Evolutionary conservation across 495 filamentous ascomycete genomes (phyloP).

Genomic region (Rusavskia elegans): DNA sequence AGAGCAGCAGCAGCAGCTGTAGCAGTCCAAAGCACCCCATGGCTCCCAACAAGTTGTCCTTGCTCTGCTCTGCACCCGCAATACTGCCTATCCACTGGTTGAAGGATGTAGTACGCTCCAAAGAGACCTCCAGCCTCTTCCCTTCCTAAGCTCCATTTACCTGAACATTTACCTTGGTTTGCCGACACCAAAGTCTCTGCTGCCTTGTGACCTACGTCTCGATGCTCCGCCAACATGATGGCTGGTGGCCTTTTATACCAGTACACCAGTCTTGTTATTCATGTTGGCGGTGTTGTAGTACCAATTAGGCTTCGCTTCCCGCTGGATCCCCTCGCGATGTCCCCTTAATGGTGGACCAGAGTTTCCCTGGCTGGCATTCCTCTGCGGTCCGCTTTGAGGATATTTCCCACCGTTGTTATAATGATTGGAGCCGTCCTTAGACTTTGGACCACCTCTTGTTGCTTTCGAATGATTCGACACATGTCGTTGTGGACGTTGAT

Average conservation of each 20-base stretch:
- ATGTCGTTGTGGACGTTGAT: conserved; percentile 3
- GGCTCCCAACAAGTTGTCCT: not conserved
- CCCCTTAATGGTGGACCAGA: not conserved
- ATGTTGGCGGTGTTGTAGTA: not conserved
- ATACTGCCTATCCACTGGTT: not conserved
- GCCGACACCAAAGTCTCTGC: no score
- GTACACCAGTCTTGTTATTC: not conserved
- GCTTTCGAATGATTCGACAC: not conserved
- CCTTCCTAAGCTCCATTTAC: not conserved
- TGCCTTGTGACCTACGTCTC: not conserved
- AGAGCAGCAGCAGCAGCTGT: not conserved
- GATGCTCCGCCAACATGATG: no score
- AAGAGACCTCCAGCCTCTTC: not conserved
- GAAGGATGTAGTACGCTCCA: not conserved
- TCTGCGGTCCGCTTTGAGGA: conserved; percentile 1
- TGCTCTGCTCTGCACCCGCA: not conserved
- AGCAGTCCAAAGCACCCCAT: not conserved
- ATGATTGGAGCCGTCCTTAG: conserved; percentile 7
- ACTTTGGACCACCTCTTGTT: conserved; percentile 4
- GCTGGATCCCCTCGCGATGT: not conserved
- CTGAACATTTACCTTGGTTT: not conserved
- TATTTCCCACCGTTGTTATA: conserved; percentile 2
- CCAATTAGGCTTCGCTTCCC: not conserved
- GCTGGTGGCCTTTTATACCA: not conserved
- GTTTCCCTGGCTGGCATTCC: not conserved